These are phyloP conservation scores for Emmonsia crescens DNA, from an alignment of 2,329 filamentous ascomycete genomes.

Conservation along the genomic window DNA sequence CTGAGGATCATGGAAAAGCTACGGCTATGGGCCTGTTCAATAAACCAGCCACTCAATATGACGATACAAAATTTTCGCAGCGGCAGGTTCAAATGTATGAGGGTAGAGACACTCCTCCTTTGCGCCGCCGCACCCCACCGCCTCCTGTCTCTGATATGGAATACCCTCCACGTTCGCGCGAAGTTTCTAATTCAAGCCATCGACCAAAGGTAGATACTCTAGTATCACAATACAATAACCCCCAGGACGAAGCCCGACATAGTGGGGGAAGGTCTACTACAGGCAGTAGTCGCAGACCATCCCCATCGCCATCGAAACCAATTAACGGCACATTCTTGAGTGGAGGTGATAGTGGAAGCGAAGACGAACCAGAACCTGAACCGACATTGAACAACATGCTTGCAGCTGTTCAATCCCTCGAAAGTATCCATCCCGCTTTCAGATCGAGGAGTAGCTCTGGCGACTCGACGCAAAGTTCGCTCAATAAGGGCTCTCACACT, in stretches of 20 bases:
- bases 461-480: slow-evolving; percentile 9
- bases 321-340: slow-evolving; percentile 25
- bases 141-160: slow-evolving; percentile 12
- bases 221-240: slow-evolving; percentile 28
- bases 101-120: slow-evolving; percentile 53
- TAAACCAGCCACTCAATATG: slow-evolving; percentile 64
- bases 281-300: slow-evolving; percentile 20
- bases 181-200: slow-evolving; percentile 28
- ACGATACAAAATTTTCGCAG: slow-evolving; percentile 75
- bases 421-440: slow-evolving; percentile 29
- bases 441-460: slow-evolving; percentile 23
- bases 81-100: slow-evolving; percentile 71
- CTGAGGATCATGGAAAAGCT: slow-evolving; percentile 69
- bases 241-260: slow-evolving; percentile 12
- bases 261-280: slow-evolving; percentile 17
- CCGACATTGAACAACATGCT: slow-evolving; percentile 16
- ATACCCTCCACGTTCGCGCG: slow-evolving; percentile 20
- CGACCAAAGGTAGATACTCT: slow-evolving; percentile 28
- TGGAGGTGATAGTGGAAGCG: slow-evolving; percentile 29
- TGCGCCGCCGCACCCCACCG: slow-evolving; percentile 16
- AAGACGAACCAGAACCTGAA: slow-evolving; percentile 24
- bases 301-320: slow-evolving; percentile 16
- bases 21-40: slow-evolving; percentile 63
- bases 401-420: slow-evolving; percentile 18
- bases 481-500: slow-evolving; percentile 20